Percentiles rank a stretch among this genome's conserved stretches.
phyloP scores from a whole-genome alignment of 2,329 filamentous ascomycete species.

The Sporothrix dimorphospora region DNA sequence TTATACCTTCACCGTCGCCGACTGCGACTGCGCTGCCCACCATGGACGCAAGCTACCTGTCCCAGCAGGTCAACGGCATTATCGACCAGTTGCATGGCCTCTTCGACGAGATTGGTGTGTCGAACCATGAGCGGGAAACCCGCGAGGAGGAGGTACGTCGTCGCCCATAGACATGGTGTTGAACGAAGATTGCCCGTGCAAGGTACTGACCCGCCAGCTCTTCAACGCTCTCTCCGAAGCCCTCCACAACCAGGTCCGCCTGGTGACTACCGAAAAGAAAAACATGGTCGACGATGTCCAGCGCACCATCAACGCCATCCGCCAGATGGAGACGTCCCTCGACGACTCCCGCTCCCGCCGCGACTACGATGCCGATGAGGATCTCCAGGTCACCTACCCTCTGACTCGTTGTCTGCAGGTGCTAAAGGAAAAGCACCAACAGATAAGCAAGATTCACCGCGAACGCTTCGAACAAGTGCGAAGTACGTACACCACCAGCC shows the following conservation, averaged over 20 bases:
- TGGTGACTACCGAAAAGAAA: conserved; percentile 86
- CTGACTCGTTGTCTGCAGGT: conserved; percentile 76
- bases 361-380: conserved; percentile 59
- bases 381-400: conserved; percentile 79
- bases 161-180: too few relatives aligned
- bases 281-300: conserved; percentile 88
- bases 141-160: conserved; percentile 79
- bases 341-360: conserved; percentile 72
- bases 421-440: conserved; percentile 83
- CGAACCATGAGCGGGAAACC: conserved; percentile 85
- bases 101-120: conserved; percentile 97
- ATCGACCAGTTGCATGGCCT: conserved; percentile 90
- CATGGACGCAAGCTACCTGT: conserved; percentile 92
- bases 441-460: conserved; percentile 79
- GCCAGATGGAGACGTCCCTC: conserved; percentile 90
- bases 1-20: neutral
- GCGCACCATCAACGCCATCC: conserved; percentile 79
- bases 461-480: conserved; percentile 95
- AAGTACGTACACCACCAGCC: conserved; percentile 60
- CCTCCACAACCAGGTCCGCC: conserved; percentile 83
- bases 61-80: conserved; percentile 93
- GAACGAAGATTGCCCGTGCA: neutral
- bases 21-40: conserved; percentile 4
- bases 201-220: conserved; percentile 58
- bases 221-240: conserved; percentile 91